Conservation (phyloP, 441 rosid genomes). For the Erodium trifolium region DNA sequence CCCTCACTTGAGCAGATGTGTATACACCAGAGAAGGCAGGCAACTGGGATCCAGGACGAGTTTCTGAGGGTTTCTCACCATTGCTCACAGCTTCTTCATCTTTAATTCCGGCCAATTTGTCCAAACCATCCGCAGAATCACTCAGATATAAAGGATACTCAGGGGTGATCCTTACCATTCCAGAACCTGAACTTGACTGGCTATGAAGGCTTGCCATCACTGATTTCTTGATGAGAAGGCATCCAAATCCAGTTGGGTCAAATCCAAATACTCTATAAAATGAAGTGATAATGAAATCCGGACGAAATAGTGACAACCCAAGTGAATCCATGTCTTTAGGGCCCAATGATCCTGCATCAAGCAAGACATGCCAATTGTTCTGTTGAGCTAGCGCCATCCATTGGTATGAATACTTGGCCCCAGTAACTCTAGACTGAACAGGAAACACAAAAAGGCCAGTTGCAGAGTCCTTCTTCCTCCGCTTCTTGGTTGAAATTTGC, state of each 20-base stretch:
- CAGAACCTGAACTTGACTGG: background rate
- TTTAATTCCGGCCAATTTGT: background rate
- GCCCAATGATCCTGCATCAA: conserved; percentile 1
- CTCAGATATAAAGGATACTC: background rate
- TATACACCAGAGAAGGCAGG: background rate
- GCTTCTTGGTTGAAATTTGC: conserved; percentile 13
- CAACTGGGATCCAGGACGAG: background rate
- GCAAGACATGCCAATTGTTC: conserved; percentile 19
- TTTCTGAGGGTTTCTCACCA: background rate
- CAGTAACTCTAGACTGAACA: conserved; percentile 16
- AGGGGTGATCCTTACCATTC: background rate
- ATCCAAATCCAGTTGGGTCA: background rate
- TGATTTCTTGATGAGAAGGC: background rate
- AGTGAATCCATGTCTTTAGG: conserved; percentile 8
- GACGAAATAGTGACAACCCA: conserved; percentile 4
- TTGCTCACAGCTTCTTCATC: background rate
- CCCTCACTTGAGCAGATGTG: background rate
- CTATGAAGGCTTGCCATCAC: background rate
- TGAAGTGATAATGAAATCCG: background rate
- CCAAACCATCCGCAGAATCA: background rate
- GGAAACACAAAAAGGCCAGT: conserved; percentile 21
- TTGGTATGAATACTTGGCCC: conserved; percentile 18
- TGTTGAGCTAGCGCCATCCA: conserved; percentile 24
- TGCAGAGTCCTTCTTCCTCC: conserved; percentile 6
- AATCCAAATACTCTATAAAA: background rate